Base-by-base conservation (phyloP, 73 alveolate species). In the Blepharisma japonicum region DNA sequence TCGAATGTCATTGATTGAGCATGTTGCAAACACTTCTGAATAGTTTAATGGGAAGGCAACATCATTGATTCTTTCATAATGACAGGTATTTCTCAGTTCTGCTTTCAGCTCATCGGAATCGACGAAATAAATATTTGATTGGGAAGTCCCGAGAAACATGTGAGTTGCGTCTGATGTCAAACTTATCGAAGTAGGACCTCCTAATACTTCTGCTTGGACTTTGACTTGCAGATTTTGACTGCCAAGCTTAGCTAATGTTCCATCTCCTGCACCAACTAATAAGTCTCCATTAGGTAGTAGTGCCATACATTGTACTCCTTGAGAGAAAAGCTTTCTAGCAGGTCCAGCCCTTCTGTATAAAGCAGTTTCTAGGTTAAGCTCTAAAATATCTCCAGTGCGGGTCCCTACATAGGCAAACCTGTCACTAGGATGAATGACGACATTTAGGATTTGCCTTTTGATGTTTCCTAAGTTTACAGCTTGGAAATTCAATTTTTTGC, bases 51-150 rank as follows among this genome's bases (percentile, higher is more conserved):
- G 98, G 88, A 94, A 90, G 4, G 93, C 92, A 49, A 90, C 91
- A 76, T 92, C 97, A 71, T 95, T 95, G 81, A 95, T 94, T 78
- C 96, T 84, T 83, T 92, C 98, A 68, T 92, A 93, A 77, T 95
- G 99, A 80, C 99, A 95, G 32, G 98, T 94, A 77, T 94, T 95
- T 55, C 99, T 87, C 45, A 95, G 78, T 81, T 95, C 99, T 11
- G 97, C 97, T 49, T 91, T 87, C 76, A 93, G 56, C 23, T 89
- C 78, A 56, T 90, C 98, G 45, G 95, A 78, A 80, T 94, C 99
- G 77, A 96, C 88, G 82, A 74, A 82, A 83, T 83, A 76, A 74
- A 91, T 91, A 74, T 93, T 91, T 6, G 95, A 85, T 78, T 84
- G 79, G 27, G 90, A 55, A 14, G 98, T 95, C 67, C 99, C 99